Evolutionary conservation across 805 yeast species (phyloP), one percentile per base, ranked within the genome.

Genomic region (Torulaspora indica): DNA sequence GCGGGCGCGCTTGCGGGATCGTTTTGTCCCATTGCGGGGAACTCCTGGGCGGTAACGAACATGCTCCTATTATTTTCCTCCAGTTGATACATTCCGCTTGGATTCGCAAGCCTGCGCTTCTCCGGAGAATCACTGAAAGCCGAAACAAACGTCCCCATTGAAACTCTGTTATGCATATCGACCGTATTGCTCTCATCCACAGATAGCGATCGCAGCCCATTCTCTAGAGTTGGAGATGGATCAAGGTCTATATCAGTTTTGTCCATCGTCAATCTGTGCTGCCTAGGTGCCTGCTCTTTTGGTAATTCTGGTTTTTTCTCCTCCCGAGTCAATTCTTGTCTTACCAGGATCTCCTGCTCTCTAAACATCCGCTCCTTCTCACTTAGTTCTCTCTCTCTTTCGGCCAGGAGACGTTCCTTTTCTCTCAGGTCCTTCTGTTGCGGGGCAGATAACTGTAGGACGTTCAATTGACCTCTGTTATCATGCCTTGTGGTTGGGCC

Each of bases 41-140:
- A 54, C 30, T 61, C 65, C 29, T 56, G 54, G 2, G 67, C 67
- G 4, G 67, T 63, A 3, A 58, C 56, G 36, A 52, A 63, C 6
- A 44, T 57, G 6, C 52, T 55, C 34, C 57, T 57, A 7, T 63
- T 57, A 5, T 59, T 45, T 28, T 57, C 53, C n/a, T 61, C 63
- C 25, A 60, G 45, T 40, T 52, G 46, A 35, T 60, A 60, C 36
- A 60, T 41, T 12, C 56, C 56, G 3, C 61, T 53, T 23, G 49
- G 53, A 32, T 62, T 57, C 12, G 57, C 46, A 9, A 50, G 47
- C 15, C 44, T 47, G 7, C 46, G 45, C 36, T 59, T 60, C 4
- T 36, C 32, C 1, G 58, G 59, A 2, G 63, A 54, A 17, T 53
- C 56, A 33, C 63, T 60, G 4, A 61, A 47, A 2, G 58, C 47